Percentiles rank a stretch among this genome's conserved stretches.
These are phyloP conservation scores for Fonsecaea nubica DNA, from an alignment of 2,329 filamentous ascomycete species.

Conservation along the genomic window DNA sequence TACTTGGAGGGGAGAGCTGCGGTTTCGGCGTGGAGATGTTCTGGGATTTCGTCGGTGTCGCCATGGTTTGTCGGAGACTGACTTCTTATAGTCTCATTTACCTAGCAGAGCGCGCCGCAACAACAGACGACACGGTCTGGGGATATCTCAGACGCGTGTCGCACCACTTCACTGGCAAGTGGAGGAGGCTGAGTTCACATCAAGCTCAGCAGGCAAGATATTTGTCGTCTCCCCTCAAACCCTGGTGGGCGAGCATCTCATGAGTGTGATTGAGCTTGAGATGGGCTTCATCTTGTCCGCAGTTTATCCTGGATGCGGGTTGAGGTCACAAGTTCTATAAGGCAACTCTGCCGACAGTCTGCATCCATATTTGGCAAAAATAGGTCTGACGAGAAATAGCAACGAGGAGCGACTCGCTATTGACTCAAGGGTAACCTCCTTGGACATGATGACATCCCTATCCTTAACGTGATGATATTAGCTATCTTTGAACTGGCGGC, in stretches of 20 bases:
- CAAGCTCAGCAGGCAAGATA: background rate
- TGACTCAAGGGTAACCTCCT: no score
- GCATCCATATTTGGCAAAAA: no score
- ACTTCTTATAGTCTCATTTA: background rate
- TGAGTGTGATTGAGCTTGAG: background rate
- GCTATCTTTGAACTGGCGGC: no score
- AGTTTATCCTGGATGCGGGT: conserved; percentile 2
- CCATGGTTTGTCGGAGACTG: conserved; percentile 44
- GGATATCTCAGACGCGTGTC: background rate
- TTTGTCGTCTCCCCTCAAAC: background rate
- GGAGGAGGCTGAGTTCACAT: background rate
- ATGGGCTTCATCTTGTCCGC: background rate
- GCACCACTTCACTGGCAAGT: background rate
- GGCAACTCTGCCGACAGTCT: background rate
- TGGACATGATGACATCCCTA: no score
- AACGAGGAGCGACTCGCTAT: no score
- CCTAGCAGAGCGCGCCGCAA: no score
- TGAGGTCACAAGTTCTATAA: background rate
- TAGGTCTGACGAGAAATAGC: no score
- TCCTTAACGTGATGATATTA: no score
- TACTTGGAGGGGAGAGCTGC: conserved; percentile 52
- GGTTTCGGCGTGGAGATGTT: conserved; percentile 44
- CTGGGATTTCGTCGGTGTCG: conserved; percentile 49
- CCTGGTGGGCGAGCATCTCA: background rate
- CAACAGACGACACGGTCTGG: background rate